A percentile compares a stretch with the other conserved stretches of the same genome.
Conservation (phyloP, 1,284 basidiomycete species). For the Apiotrichum sp. region DNA sequence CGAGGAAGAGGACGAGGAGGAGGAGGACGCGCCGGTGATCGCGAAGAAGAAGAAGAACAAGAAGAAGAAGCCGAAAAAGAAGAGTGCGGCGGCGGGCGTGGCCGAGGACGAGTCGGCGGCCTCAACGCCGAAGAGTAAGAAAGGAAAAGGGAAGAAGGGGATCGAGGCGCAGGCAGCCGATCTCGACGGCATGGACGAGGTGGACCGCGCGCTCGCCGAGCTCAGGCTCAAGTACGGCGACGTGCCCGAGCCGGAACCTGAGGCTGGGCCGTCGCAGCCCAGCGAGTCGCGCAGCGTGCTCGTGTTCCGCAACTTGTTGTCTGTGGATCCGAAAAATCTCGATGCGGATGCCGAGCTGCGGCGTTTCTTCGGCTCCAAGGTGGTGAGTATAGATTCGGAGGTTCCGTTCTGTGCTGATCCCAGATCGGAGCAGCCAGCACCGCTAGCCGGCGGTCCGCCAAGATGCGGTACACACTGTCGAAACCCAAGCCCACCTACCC, state of each 20-base stretch:
- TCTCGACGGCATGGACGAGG: constrained; percentile 61
- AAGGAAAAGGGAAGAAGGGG: constrained; percentile 51
- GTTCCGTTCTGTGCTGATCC: neutral
- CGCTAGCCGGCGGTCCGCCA: constrained; percentile 15
- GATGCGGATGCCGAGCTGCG: constrained; percentile 82
- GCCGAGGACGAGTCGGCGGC: constrained; percentile 10
- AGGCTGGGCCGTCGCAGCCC: constrained; percentile 3
- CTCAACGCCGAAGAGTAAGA: constrained; percentile 52
- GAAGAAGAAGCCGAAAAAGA: constrained; percentile 44
- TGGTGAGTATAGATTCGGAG: too few species aligned
- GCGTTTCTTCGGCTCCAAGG: constrained; percentile 84
- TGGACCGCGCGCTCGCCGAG: constrained; percentile 75
- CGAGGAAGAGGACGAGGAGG: constrained; percentile 28
- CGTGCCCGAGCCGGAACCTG: constrained; percentile 1
- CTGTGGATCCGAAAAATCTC: constrained; percentile 68
- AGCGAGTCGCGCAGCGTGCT: constrained; percentile 15
- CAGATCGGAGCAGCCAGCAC: constrained; percentile 31
- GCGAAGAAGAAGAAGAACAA: constrained; percentile 44
- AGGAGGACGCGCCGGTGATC: constrained; percentile 18
- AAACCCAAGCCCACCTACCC: constrained; percentile 48
- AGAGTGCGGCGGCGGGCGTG: too few species aligned
- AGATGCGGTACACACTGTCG: constrained; percentile 36
- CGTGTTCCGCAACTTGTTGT: constrained; percentile 55
- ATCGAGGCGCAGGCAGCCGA: constrained; percentile 19
- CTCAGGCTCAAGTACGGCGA: constrained; percentile 59